Conservation (phyloP, 2,329 filamentous ascomycete genomes). For the Conoideocrella luteorostrata region DNA sequence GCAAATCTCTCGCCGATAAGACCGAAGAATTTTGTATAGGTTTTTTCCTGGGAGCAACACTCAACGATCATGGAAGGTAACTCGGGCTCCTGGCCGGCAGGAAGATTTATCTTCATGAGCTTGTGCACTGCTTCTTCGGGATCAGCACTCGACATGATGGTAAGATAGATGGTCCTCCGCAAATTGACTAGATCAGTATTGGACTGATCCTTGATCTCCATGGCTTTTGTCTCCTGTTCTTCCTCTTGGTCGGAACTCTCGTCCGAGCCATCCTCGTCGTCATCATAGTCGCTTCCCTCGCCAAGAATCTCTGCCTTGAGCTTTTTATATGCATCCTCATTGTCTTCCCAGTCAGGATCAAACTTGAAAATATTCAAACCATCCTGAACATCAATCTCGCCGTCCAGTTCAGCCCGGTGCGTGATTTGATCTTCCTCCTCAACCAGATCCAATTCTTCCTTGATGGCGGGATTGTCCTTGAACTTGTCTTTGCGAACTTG, state of each 20-base stretch:
- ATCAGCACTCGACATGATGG: slow-evolving; percentile 92
- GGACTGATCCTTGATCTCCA: slow-evolving; percentile 97
- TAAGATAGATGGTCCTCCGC: slow-evolving; percentile 90
- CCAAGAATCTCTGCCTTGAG: slow-evolving; percentile 91
- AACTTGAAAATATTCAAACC: slow-evolving; percentile 93
- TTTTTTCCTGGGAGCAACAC: slow-evolving; percentile 92
- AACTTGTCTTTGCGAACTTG: slow-evolving; percentile 94
- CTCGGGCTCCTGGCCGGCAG: slow-evolving; percentile 79
- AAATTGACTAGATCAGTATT: slow-evolving; percentile 94
- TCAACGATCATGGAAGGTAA: slow-evolving; percentile 96
- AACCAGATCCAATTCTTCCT: slow-evolving; percentile 88
- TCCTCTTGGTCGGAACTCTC: slow-evolving; percentile 70
- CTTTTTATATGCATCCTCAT: slow-evolving; percentile 84
- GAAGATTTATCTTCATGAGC: slow-evolving; percentile 87
- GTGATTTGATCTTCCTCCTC: slow-evolving; percentile 99
- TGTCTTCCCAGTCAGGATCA: slow-evolving; percentile 81
- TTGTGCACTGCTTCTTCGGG: slow-evolving; percentile 98
- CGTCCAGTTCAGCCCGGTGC: slow-evolving; percentile 75
- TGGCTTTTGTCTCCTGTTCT: slow-evolving; percentile 70
- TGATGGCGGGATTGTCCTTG: slow-evolving; percentile 87
- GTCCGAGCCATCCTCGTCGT: slow-evolving; percentile 47
- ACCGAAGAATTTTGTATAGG: slow-evolving; percentile 96
- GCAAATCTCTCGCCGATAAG: slow-evolving; percentile 91
- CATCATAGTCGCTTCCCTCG: slow-evolving; percentile 80
- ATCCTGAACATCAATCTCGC: slow-evolving; percentile 79